Evolutionary conservation across 495 filamentous ascomycete genomes (phyloP), one percentile per base, ranked within the genome.

Genomic region (Letharia lupina): DNA sequence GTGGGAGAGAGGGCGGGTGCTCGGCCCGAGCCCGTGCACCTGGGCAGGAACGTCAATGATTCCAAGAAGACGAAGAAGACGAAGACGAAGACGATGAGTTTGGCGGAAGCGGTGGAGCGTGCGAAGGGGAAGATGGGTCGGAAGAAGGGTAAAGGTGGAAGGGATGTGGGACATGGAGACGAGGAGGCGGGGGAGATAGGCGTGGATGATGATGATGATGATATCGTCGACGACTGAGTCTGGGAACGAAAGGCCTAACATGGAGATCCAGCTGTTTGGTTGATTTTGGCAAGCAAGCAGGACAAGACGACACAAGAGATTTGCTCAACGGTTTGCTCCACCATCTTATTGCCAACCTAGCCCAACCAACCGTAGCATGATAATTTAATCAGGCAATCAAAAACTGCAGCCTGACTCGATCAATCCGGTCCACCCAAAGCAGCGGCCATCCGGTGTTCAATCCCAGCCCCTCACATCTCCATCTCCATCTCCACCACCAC

Each of bases 11-110:
- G 23, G 16, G 39, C 50, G 4, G 10, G 10, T 18, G 20, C 4
- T 39, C 4, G 52, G 28, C 39, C 37, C 5, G 54, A 45, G 44
- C 56, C 61, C 33, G 39, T 68, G 18, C 33, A 50, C 10, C n/a
- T 70, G 11, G 63, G 60, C 4, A 45, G 63, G 20, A 56, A 56
- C 3, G 15, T 15, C 52, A 35, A 5, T 2, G 54, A 18, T 18
- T 45, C 45, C n/a, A 58, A 58, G 40, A 62, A 60, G 60, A 42
- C 31, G 28, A 52, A 28, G 28, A 59, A 54, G 67, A 56, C 4
- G 60, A 13, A 37, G 45, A 23, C 8, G 6, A 31, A 23, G 15
- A 60, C 42, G 61, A 60, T 7, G 52, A 18, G 48, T 40, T 40
- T 40, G 13, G 42, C 58, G 44, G 64, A 18, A 28, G 39, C 40